Evolutionary conservation across 192 early-diverging fungal genomes (phyloP).

Genomic region (Phycomyces nitens): DNA sequence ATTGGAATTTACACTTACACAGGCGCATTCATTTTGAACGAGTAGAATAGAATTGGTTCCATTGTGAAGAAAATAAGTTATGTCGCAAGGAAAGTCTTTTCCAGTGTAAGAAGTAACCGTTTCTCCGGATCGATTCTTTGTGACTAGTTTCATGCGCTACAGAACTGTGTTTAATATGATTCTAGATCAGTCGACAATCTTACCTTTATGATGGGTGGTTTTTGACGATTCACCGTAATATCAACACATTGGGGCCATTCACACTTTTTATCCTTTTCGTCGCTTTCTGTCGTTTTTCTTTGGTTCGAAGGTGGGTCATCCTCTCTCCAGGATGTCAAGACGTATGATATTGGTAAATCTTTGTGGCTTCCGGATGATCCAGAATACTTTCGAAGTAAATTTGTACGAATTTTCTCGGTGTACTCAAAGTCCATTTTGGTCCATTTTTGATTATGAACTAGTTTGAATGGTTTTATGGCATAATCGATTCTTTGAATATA

Average conservation of each 20-base stretch:
- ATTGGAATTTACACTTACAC: slow-evolving; percentile 7
- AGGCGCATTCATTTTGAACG: slow-evolving; percentile 5
- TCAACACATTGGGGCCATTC: slow-evolving; percentile 7
- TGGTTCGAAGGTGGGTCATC: background rate
- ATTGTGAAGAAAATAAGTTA: background rate
- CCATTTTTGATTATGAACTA: background rate
- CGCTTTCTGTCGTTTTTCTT: background rate
- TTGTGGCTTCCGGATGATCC: background rate
- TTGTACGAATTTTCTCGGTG: background rate
- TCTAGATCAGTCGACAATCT: no score
- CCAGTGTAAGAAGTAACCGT: background rate
- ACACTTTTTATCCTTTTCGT: background rate
- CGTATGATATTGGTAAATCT: background rate
- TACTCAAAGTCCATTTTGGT: background rate
- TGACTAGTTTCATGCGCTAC: no score
- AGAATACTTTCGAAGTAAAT: background rate
- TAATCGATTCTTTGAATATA: background rate
- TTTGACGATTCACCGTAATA: background rate
- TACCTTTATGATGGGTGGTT: slow-evolving; percentile 2
- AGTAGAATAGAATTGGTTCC: slow-evolving; percentile 6
- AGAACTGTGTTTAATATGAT: no score
- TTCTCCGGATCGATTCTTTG: background rate
- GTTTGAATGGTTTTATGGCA: slow-evolving; percentile 3
- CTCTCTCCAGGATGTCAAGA: background rate
- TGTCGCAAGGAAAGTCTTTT: slow-evolving; percentile 16